Percentiles rank a stretch among this genome's conserved stretches.
These are phyloP conservation scores for Chenopodium berlandieri DNA, from an alignment of 148 eudicot species.

Conservation along the genomic window DNA sequence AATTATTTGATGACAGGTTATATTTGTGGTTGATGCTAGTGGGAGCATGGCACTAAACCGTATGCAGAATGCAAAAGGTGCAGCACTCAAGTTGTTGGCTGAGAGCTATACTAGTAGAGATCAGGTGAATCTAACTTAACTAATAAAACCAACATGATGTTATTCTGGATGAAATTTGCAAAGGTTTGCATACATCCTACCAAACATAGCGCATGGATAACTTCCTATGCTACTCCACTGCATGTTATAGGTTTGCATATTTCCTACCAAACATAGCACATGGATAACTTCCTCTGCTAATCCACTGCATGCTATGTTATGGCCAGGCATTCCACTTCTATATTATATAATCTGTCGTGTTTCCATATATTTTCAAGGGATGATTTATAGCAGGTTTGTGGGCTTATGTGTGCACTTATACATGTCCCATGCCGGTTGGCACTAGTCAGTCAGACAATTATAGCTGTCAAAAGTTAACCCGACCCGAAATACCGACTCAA, in stretches of 20 bases:
- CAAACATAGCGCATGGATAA: too few relatives aligned
- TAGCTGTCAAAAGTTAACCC: too few relatives aligned
- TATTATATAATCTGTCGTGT: neutral
- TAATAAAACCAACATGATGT: neutral
- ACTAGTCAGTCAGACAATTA: neutral
- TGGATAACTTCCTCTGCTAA: too few relatives aligned
- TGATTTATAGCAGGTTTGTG: neutral
- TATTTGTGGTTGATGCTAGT: conserved; percentile 99
- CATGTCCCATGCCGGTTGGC: neutral
- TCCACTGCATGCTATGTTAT: neutral
- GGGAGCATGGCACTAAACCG: conserved; percentile 99
- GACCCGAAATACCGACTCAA: too few relatives aligned
- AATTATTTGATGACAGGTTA: conserved; percentile 52
- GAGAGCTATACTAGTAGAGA: conserved; percentile 99
- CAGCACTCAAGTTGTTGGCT: conserved; percentile 90
- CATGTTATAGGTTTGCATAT: neutral
- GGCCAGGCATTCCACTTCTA: neutral
- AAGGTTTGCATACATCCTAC: neutral
- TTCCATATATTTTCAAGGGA: neutral
- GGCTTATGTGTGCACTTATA: neutral
- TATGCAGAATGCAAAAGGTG: conserved; percentile 99
- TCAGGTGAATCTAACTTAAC: conserved; percentile 52
- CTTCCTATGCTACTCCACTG: too few relatives aligned
- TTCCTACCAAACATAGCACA: too few relatives aligned
- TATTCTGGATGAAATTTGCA: neutral